Conservation (phyloP, 2,329 filamentous ascomycete species). For the Exophiala viscosa region DNA sequence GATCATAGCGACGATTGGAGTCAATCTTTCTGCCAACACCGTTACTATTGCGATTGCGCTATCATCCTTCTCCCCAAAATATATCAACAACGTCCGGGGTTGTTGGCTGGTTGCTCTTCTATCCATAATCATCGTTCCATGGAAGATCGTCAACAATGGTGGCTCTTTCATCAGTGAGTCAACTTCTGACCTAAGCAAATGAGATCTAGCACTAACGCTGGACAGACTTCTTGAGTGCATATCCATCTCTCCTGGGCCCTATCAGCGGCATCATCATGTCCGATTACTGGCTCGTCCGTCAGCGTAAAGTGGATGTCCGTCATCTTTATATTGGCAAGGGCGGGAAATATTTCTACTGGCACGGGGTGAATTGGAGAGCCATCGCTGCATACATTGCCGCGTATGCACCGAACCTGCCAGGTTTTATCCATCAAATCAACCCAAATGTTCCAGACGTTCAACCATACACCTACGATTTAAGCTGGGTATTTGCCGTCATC, state of each 20-base stretch:
- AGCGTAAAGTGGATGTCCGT: not conserved
- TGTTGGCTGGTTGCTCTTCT: slow-evolving; percentile 51
- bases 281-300: slow-evolving; percentile 7
- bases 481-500: not conserved
- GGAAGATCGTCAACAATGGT: not conserved
- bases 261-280: slow-evolving; percentile 57
- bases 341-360: slow-evolving; percentile 24
- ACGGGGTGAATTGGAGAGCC: slow-evolving; percentile 44
- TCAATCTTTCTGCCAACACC: slow-evolving; percentile 52
- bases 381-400: slow-evolving; percentile 7
- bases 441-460: slow-evolving; percentile 11
- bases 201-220: too few species aligned
- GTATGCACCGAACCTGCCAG: slow-evolving; percentile 43
- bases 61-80: slow-evolving; percentile 51
- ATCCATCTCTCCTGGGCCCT: slow-evolving; percentile 61
- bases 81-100: slow-evolving; percentile 55
- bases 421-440: slow-evolving; percentile 28
- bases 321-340: slow-evolving; percentile 11
- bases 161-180: too few species aligned
- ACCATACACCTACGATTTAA: not conserved
- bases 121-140: not conserved
- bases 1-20: slow-evolving; percentile 39
- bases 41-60: slow-evolving; percentile 54
- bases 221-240: slow-evolving; percentile 60
- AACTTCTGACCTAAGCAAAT: too few species aligned